phyloP scores from a whole-genome alignment of 176 grass and related monocot species.

The Typha latifolia region DNA sequence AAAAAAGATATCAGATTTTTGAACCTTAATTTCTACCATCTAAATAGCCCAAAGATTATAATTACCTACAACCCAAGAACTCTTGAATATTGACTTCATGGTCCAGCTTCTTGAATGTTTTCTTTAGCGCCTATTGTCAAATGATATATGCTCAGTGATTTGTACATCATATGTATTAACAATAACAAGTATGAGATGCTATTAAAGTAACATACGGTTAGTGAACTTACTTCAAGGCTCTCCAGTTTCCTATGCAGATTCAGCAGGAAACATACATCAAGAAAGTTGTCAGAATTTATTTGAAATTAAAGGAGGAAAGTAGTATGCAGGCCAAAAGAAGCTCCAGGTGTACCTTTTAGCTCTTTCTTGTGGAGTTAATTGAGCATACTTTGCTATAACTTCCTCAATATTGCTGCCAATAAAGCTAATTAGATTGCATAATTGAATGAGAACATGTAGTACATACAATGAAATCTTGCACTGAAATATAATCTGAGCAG shows the following conservation, averaged over 20 bases:
- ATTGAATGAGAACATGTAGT: slow-evolving; percentile 4
- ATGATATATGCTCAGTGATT: slow-evolving; percentile 4
- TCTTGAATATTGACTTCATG: slow-evolving; percentile 82
- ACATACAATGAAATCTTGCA: background rate
- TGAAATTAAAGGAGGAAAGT: background rate
- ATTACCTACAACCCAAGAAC: slow-evolving; percentile 67
- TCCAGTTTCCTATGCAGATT: slow-evolving; percentile 49
- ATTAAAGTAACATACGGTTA: background rate
- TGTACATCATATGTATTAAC: slow-evolving; percentile 13
- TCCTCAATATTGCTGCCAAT: slow-evolving; percentile 45
- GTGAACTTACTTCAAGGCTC: slow-evolving; percentile 57
- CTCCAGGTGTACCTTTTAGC: slow-evolving; percentile 46
- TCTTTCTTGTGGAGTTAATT: slow-evolving; percentile 65
- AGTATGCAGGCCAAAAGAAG: background rate
- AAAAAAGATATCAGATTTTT: slow-evolving; percentile 13
- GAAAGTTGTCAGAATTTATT: background rate
- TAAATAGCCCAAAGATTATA: slow-evolving; percentile 2
- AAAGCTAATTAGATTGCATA: background rate
- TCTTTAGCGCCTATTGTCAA: slow-evolving; percentile 48
- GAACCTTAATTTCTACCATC: background rate
- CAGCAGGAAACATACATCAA: background rate
- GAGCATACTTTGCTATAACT: slow-evolving; percentile 49
- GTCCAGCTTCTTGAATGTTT: slow-evolving; percentile 85
- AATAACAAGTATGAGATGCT: background rate
- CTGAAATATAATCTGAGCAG: background rate